These are phyloP conservation scores for Ceratopteris richardii DNA, from an alignment of 75 land plant genomes.

Conservation along the genomic window DNA sequence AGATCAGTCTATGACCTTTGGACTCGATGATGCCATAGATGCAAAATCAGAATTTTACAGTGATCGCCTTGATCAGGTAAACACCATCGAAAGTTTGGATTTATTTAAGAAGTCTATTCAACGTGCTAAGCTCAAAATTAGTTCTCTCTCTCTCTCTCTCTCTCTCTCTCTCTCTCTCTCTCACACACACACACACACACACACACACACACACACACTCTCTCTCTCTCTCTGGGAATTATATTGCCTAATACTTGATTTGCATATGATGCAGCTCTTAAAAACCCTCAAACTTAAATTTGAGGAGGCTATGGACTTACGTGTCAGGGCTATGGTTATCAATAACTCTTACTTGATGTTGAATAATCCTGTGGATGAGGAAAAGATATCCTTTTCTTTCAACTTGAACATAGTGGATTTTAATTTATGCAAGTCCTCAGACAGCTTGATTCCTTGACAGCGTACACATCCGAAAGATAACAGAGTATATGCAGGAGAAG, in stretches of 20 bases:
- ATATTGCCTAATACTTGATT: neutral
- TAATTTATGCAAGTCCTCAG: neutral
- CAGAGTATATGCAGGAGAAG: neutral
- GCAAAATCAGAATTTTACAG: neutral
- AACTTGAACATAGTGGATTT: neutral
- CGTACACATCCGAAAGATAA: conserved; percentile 3
- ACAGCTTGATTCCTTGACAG: neutral
- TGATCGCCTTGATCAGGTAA: neutral
- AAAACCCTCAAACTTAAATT: conserved; percentile 55
- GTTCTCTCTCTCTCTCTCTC: too few relatives aligned
- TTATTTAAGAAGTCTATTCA: too few relatives aligned
- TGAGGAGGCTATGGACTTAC: conserved; percentile 59
- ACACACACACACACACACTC: too few relatives aligned
- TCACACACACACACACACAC: too few relatives aligned
- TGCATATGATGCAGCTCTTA: conserved; percentile 33
- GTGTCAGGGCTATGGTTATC: conserved; percentile 51
- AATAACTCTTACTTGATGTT: conserved; percentile 48
- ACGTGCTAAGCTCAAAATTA: too few relatives aligned
- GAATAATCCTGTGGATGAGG: conserved; percentile 49
- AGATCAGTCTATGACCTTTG: too few relatives aligned
- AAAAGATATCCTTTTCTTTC: conserved; percentile 43
- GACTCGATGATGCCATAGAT: neutral
- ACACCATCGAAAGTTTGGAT: neutral
- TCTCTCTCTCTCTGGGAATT: too few relatives aligned
- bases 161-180: too few relatives aligned